These are phyloP conservation scores for Lagenaria siceraria DNA, from an alignment of 306 rosid genomes.

Conservation along the genomic window DNA sequence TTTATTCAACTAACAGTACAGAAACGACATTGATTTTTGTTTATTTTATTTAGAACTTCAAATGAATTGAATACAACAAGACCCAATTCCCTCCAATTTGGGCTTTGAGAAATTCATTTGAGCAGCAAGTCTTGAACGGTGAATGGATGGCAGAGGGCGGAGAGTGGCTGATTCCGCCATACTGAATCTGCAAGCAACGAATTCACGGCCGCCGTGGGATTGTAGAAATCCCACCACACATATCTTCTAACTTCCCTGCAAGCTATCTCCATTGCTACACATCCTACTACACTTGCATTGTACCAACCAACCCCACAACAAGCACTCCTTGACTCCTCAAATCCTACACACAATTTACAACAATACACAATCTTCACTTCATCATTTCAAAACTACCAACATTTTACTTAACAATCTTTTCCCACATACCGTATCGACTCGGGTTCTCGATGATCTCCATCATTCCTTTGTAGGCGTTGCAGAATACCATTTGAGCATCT, in stretches of 20 bases:
- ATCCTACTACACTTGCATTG: constrained; percentile 59
- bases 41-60: neutral
- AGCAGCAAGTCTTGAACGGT: constrained; percentile 27
- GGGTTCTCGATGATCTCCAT: constrained; percentile 44
- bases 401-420: neutral
- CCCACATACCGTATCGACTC: constrained; percentile 31
- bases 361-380: neutral
- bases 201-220: constrained; percentile 60
- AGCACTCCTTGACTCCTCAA: constrained; percentile 37
- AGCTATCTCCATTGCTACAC: constrained; percentile 54
- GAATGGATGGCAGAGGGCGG: constrained; percentile 43
- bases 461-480: constrained; percentile 58
- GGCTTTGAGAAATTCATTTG: too few relatives aligned
- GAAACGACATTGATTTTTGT: neutral
- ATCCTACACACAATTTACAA: too few relatives aligned
- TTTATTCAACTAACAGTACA: neutral
- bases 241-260: constrained; percentile 31
- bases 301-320: constrained; percentile 69
- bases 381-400: neutral
- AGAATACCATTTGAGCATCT: constrained; percentile 50
- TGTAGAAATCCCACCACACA: constrained; percentile 82
- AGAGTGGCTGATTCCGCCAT: constrained; percentile 48
- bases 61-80: neutral
- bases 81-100: too few relatives aligned
- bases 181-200: constrained; percentile 56